Base-by-base conservation (phyloP, 805 yeast genomes). In the Nadsonia fulvescens region DNA sequence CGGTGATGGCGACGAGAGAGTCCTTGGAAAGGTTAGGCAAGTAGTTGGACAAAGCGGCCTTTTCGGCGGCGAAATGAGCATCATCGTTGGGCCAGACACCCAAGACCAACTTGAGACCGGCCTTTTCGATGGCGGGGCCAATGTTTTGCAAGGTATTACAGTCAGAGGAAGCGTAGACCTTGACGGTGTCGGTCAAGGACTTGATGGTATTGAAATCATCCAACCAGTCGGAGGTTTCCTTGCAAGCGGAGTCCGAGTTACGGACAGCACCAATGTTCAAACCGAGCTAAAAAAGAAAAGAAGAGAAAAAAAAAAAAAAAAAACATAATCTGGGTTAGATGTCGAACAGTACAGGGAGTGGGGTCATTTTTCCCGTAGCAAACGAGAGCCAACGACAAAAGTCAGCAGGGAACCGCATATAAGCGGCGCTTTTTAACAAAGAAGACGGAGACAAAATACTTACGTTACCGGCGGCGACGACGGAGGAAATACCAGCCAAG, bases 61-160 rank as follows among this genome's bases (percentile, higher is more conserved):
- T 65, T 58, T 86, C 96, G 8, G 62, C 70, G 23, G 51, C 54
- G 48, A 64, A 83, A 52, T 79, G 91, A 27, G 71, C 51, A 28
- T 70, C 79, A 46, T 81, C 93, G 28, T 63, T 79, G 51, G 95
- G 95, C 95, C 96, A 86, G 40, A 86, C 64, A 50, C 95, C 95
- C 22, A 79, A 57, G 50, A 79, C 66, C 23, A 77, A 49, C 41
- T 68, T 61, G 64, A 82, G 76, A 32, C 82, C 79, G 37, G 70
- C 71, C 31, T 57, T 56, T 46, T 73, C 83, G 29, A 78, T 81
- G 34, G 79, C 93, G 24, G 94, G 93, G 30, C 82, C 93, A 37
- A 86, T 58, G 44, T 60, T 60, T 55, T 74, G 66, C 46, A 86
- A 62, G 32, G 94, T 77, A 64, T 82, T 72, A 63, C 95, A 86